A percentile compares a stretch with the other conserved stretches of the same genome.
phyloP scores from a whole-genome alignment of 169 alveolate genomes.

The Cryptosporidium meleagridis region DNA sequence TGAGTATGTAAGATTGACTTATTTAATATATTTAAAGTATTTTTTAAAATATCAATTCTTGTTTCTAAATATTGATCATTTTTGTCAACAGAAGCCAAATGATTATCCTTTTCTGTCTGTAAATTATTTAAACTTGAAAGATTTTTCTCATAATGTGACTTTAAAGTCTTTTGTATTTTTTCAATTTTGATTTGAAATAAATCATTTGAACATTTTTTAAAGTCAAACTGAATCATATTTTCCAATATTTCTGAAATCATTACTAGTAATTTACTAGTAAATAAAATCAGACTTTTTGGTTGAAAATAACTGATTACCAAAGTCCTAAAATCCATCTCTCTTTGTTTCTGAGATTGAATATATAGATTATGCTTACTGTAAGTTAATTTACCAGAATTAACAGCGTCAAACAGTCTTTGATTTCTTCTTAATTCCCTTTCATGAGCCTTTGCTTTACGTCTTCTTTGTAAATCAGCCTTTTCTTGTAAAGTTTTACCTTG shows the following conservation, averaged over 20 bases:
- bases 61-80: background rate
- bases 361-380: background rate
- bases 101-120: background rate
- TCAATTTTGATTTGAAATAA: background rate
- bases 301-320: background rate
- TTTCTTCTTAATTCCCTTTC: background rate
- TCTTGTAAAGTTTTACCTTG: background rate
- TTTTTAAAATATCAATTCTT: background rate
- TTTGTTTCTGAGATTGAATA: background rate
- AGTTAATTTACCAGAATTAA: background rate
- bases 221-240: background rate
- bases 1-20: slow-evolving; percentile 1
- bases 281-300: background rate
- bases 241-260: background rate
- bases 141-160: background rate
- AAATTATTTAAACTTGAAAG: background rate
- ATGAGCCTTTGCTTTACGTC: background rate
- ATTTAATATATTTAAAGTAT: slow-evolving; percentile 16
- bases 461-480: background rate
- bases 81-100: background rate
- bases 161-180: slow-evolving; percentile 8
- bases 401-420: background rate
- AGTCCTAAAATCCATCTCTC: background rate
- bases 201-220: background rate
- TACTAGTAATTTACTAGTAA: background rate